phyloP scores from a whole-genome alignment of 2,329 filamentous ascomycete species.

The Penicillium hordei region DNA sequence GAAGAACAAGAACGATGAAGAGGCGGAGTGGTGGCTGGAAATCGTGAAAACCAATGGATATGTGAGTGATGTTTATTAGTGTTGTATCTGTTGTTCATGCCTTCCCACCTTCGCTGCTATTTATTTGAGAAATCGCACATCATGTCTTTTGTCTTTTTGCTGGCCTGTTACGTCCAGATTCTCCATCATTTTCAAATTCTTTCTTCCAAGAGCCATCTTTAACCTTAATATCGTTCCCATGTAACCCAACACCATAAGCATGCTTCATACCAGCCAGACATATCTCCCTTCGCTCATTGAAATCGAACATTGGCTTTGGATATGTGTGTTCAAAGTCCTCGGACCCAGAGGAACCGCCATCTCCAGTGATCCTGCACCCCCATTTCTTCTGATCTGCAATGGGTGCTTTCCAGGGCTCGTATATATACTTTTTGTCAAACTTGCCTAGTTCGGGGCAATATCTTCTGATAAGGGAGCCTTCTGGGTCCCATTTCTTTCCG shows the following conservation, averaged over 20 bases:
- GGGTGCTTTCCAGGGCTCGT: background rate
- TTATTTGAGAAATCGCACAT: background rate
- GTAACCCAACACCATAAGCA: background rate
- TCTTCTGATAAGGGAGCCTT: background rate
- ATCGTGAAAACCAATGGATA: no score
- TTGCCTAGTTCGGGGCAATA: background rate
- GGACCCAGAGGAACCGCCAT: background rate
- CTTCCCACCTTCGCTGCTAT: no score
- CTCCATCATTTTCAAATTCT: conserved; percentile 39
- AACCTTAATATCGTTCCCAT: conserved; percentile 18
- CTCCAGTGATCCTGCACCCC: background rate
- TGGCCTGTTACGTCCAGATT: background rate
- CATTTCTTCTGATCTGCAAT: background rate
- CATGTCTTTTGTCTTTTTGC: background rate
- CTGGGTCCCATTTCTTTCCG: background rate
- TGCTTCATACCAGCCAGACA: background rate
- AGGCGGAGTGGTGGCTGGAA: no score
- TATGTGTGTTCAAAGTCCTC: background rate
- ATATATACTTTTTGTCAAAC: background rate
- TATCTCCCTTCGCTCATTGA: background rate
- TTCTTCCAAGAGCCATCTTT: conserved; percentile 57
- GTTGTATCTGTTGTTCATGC: no score
- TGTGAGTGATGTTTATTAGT: no score
- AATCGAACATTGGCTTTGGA: background rate
- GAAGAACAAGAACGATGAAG: no score